Evolutionary conservation across 2,329 filamentous ascomycete species (phyloP).

Genomic region (Diplodia scrobiculata): DNA sequence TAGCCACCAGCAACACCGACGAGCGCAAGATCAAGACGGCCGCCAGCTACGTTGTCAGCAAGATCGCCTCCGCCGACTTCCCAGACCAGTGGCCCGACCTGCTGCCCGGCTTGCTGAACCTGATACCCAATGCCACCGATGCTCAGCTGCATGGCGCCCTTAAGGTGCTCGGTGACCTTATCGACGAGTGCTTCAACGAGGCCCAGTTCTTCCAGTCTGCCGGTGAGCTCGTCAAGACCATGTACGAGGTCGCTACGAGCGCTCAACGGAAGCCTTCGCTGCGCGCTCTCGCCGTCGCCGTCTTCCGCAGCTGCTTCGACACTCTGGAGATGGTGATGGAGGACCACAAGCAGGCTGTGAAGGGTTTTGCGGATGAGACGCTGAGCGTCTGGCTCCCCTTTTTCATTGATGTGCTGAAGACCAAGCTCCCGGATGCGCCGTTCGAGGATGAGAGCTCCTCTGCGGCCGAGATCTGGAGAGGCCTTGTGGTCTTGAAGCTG

Average conservation of each 20-base stretch:
- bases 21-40: conserved; percentile 85
- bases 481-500: conserved; percentile 81
- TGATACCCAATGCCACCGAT: conserved; percentile 75
- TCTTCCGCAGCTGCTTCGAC: conserved; percentile 90
- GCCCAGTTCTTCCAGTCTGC: conserved; percentile 93
- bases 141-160: conserved; percentile 84
- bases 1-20: conserved; percentile 71
- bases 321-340: conserved; percentile 96
- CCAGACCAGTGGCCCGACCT: conserved; percentile 93
- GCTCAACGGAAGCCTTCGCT: conserved; percentile 72
- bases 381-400: conserved; percentile 85
- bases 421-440: conserved; percentile 65
- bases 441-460: conserved; percentile 62
- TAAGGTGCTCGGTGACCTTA: conserved; percentile 82
- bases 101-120: conserved; percentile 74
- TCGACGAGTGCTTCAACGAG: conserved; percentile 91
- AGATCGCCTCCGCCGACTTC: conserved; percentile 91
- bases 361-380: conserved; percentile 83
- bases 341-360: conserved; percentile 83
- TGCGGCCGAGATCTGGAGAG: conserved; percentile 71
- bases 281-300: conserved; percentile 81
- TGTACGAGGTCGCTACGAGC: conserved; percentile 80
- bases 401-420: conserved; percentile 77
- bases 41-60: conserved; percentile 88
- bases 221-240: conserved; percentile 76